A percentile compares a stretch with the other conserved stretches of the same genome.
Evolutionary conservation across 768 basidiomycete genomes (phyloP).

Genomic region (Boletus barrowsii): DNA sequence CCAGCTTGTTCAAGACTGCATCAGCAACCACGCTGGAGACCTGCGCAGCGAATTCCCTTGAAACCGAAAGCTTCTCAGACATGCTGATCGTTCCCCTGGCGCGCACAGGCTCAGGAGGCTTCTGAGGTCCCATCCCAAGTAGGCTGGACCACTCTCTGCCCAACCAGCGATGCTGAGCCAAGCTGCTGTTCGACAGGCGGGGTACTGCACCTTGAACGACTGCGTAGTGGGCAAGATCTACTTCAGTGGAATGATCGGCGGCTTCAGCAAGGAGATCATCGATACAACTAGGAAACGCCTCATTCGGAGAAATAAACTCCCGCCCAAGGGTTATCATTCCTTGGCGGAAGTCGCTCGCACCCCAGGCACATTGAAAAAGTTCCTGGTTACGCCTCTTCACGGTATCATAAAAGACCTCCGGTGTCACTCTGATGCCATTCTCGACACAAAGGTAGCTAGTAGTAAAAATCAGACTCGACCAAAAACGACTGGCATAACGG

Average conservation of each 20-base stretch:
- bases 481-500: not conserved
- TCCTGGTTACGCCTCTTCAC: not conserved
- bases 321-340: not conserved
- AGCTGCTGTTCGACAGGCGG: not conserved
- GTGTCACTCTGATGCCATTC: not conserved
- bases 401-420: not conserved
- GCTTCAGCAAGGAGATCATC: not conserved
- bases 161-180: constrained; percentile 4
- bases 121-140: not conserved
- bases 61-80: not conserved
- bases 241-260: constrained; percentile 4
- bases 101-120: not conserved
- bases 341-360: not conserved
- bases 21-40: not conserved
- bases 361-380: not conserved
- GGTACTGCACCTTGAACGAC: not conserved
- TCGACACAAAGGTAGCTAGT: not conserved
- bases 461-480: too few species aligned
- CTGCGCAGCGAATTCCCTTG: not conserved
- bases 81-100: not conserved
- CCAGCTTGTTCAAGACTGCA: not conserved
- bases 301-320: not conserved
- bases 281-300: not conserved
- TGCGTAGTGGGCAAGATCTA: not conserved
- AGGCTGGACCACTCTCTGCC: not conserved